Evolutionary conservation across 2,329 filamentous ascomycete genomes (phyloP).

Genomic region (Aspergillus fijiensis): DNA sequence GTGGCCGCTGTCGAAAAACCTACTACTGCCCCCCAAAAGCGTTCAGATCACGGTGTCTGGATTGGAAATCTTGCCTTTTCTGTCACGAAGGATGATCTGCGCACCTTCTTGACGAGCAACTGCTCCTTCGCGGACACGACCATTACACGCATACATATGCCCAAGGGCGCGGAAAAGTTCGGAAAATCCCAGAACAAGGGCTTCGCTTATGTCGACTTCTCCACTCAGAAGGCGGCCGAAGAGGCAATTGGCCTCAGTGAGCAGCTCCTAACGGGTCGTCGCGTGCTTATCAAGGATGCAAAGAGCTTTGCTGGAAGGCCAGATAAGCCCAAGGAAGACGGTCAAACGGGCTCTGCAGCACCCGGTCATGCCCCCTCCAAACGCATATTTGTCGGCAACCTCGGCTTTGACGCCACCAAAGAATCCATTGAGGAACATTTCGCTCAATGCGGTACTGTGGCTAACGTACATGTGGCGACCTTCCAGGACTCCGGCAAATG

Average conservation of each 20-base stretch:
- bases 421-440: constrained; percentile 81
- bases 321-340: constrained; percentile 56
- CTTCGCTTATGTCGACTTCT: constrained; percentile 95
- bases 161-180: constrained; percentile 56
- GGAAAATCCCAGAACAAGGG: constrained; percentile 73
- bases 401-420: constrained; percentile 77
- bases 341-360: constrained; percentile 29
- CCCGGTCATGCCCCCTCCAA: constrained; percentile 68
- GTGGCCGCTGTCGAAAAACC: constrained; percentile 36
- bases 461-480: constrained; percentile 83
- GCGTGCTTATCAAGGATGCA: constrained; percentile 88
- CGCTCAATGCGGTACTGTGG: constrained; percentile 76
- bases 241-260: constrained; percentile 87
- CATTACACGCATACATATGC: constrained; percentile 84
- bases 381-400: constrained; percentile 84
- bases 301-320: constrained; percentile 90
- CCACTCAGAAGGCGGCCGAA: constrained; percentile 64
- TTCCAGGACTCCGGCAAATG: constrained; percentile 98
- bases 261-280: constrained; percentile 70
- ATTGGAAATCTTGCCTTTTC: constrained; percentile 92
- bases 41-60: constrained; percentile 86
- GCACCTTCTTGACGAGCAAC: constrained; percentile 74
- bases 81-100: constrained; percentile 70
- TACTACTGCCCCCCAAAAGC: constrained; percentile 40
- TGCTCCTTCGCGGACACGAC: constrained; percentile 64